A percentile compares a stretch with the other conserved stretches of the same genome.
Evolutionary conservation across 1,284 basidiomycete genomes (phyloP).

Genomic region (Ustilago bromivora): DNA sequence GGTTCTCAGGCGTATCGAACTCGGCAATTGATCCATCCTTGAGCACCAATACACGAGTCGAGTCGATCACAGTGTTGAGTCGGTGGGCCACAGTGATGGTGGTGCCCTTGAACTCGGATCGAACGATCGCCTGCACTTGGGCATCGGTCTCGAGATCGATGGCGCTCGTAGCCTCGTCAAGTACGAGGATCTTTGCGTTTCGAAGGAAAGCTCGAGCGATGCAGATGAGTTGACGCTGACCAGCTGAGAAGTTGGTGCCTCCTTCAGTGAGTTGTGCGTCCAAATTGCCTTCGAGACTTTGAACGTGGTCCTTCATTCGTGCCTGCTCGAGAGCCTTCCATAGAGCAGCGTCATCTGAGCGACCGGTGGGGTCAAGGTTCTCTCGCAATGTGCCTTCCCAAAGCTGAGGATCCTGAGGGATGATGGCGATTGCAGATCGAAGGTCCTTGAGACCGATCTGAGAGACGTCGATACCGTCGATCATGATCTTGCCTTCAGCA

Average conservation of each 20-base stretch:
- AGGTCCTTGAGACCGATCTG: constrained; percentile 84
- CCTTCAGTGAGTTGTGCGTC: constrained; percentile 84
- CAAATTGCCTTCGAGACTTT: constrained; percentile 78
- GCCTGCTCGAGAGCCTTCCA: constrained; percentile 84
- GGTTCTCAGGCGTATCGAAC: constrained; percentile 78
- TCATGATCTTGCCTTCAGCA: constrained; percentile 79
- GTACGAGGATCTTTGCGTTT: constrained; percentile 82
- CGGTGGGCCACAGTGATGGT: constrained; percentile 76
- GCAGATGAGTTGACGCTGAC: constrained; percentile 76
- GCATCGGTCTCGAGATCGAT: constrained; percentile 89
- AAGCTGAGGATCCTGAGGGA: constrained; percentile 80
- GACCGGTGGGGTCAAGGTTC: constrained; percentile 82
- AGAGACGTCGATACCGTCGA: constrained; percentile 86
- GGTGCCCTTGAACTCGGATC: constrained; percentile 71
- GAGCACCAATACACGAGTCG: constrained; percentile 85
- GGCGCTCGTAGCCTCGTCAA: constrained; percentile 81
- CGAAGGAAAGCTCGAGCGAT: constrained; percentile 68
- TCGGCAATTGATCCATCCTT: constrained; percentile 81
- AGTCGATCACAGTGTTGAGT: constrained; percentile 90
- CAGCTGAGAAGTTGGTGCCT: constrained; percentile 82
- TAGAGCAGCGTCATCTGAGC: constrained; percentile 79
- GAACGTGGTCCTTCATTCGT: constrained; percentile 78
- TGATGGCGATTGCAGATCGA: constrained; percentile 78
- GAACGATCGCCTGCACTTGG: constrained; percentile 84
- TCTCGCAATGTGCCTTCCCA: constrained; percentile 88